phyloP scores from a whole-genome alignment of 805 yeast genomes.

The Candida sonorensis region DNA sequence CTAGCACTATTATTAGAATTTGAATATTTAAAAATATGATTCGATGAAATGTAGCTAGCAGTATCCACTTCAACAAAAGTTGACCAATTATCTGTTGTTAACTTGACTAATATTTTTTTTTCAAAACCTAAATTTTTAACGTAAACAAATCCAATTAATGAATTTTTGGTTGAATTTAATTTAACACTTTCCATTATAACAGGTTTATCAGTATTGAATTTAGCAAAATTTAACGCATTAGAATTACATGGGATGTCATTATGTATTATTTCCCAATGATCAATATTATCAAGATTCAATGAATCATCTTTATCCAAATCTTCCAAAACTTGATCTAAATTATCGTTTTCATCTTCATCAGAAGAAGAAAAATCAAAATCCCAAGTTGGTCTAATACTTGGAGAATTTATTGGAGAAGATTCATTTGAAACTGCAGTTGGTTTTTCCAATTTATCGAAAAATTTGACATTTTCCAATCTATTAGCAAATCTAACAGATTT shows the following conservation, averaged over 20 bases:
- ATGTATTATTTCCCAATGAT: slow-evolving; percentile 23
- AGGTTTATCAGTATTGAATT: slow-evolving; percentile 23
- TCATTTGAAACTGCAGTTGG: slow-evolving; percentile 60
- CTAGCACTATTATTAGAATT: slow-evolving; percentile 16
- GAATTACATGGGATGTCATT: slow-evolving; percentile 27
- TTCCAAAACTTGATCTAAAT: too few species aligned
- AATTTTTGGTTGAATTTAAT: slow-evolving; percentile 34
- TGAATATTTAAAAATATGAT: slow-evolving; percentile 34
- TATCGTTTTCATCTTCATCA: slow-evolving; percentile 17
- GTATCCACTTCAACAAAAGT: slow-evolving; percentile 24
- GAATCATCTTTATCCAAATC: slow-evolving; percentile 20
- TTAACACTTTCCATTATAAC: slow-evolving; percentile 31
- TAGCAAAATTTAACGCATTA: slow-evolving; percentile 23
- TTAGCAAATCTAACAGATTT: slow-evolving; percentile 63
- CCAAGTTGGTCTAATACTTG: slow-evolving; percentile 20
- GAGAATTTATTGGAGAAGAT: slow-evolving; percentile 37
- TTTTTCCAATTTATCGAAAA: slow-evolving; percentile 52
- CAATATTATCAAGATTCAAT: slow-evolving; percentile 6
- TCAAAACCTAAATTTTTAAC: slow-evolving; percentile 33
- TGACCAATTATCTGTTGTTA: slow-evolving; percentile 45
- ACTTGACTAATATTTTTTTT: slow-evolving; percentile 36
- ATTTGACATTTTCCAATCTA: slow-evolving; percentile 53
- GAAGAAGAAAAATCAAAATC: slow-evolving; percentile 15
- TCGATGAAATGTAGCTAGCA: slow-evolving; percentile 30
- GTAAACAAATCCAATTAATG: slow-evolving; percentile 34